Base-by-base conservation (phyloP, 495 filamentous ascomycete species). In the Penicillium canescens region DNA sequence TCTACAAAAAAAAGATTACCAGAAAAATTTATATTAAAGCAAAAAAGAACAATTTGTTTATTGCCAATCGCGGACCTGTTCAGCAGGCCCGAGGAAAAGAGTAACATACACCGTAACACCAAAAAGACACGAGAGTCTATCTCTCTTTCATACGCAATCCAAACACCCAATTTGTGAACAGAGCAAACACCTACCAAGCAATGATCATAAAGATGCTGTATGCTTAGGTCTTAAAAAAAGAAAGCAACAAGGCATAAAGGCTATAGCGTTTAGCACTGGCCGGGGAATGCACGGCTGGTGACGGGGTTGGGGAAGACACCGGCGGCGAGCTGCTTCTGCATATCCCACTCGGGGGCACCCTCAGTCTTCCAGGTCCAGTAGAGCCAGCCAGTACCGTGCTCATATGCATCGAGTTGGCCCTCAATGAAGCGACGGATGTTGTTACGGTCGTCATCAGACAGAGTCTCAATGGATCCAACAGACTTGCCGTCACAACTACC, bases 321-420 rank as follows among this genome's bases (percentile, higher is more conserved):
- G 26, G 67, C 77, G 5, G 67, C 75, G 16, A 86, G 61, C 47
- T 85, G 77, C 70, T 80, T 79, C 73, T 85, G 75, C 79, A 95
- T 85, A 64, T 93, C 84, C 92, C 92, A 96, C 70, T 92, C 90
- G 0, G 92, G 92, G 24, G 90, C 82, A 36, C 80, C 86, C 59
- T 95, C 89, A n/a, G 85, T 90, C 74, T 91, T 92, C 83, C 89
- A 91, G 6, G 84, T 85, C 89, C 89, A 92, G 72, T 88, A 91
- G 51, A 92, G 72, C 89, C 89, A 92, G 13, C 89, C 89, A 0
- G 63, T 71, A 16, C 78, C 80, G 61, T 77, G 74, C 72, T 91
- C 88, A 58, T 80, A 91, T 6, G 87, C 86, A 62, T 89, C 86
- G 11, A 92, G 74, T 64, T 92, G 88, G 6, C 83, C 86, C 60